Base-by-base conservation (phyloP, 2,329 filamentous ascomycete genomes). In the Pseudogymnoascus verrucosus region DNA sequence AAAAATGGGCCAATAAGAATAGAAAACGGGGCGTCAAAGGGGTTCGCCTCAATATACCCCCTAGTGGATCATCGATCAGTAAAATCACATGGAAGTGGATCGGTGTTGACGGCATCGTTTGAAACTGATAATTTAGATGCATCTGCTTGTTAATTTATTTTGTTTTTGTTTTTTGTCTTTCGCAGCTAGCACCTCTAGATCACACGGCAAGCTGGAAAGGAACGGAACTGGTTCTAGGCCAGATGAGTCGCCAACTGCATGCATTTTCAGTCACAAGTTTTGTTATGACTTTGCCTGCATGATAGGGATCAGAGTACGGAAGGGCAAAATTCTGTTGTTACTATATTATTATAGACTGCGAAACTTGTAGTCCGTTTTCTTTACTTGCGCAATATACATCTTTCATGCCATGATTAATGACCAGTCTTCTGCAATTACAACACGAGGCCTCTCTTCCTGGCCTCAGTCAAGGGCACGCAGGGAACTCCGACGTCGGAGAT, bases 401-500 rank as follows among this genome's bases (percentile, higher is more conserved):
- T 57, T 57, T 36, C 51, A 57, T 57, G 16, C 51, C 51, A 57
- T 36, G 51, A 57, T 57, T 57, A 36, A 57, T 34, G 51, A 57
- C 51, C 10, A 7, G n/a, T 19, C 2, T 36, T 57, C 28, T 57
- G 51, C 28, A 57, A 57, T 57, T 57, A 57, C 51, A 57, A 57
- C n/a, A 16, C 28, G 26, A 31, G 4, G 26, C 28, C 7, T 16
- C 51, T 57, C 51, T 26, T 57, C 51, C 10, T 31, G n/a, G 51
- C 51, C 11, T 57, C 51, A 21, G 26, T 34, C 28, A 57, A 57
- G 28, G 51, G 51, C 4, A 57, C 11, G 11, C 51, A 57, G 12
- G 51, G 26, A 57, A 57, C 51, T 8, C 51, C 51, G n/a, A 57
- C 28, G n/a, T 57, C 51, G 11, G 51, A 19, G 28, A 79, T 75